Evolutionary conservation across 345 rosid genomes (phyloP).

Genomic region (Lepidium sativum): DNA sequence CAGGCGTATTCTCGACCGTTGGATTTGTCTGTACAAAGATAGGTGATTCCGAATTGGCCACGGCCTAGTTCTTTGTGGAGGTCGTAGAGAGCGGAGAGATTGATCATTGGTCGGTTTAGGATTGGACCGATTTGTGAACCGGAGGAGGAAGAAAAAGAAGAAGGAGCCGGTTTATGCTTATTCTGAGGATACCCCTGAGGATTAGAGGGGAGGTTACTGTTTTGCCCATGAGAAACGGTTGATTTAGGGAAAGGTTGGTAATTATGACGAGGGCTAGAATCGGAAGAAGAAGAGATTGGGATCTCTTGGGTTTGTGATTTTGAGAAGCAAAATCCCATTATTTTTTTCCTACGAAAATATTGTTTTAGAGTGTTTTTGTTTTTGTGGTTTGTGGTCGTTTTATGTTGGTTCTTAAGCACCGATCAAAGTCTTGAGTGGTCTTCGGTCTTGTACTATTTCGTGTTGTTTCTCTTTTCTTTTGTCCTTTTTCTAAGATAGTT

Average conservation of each 20-base stretch:
- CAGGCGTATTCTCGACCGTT: slow-evolving; percentile 63
- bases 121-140: slow-evolving; percentile 39
- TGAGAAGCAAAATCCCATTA: slow-evolving; percentile 48
- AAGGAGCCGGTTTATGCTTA: neutral
- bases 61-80: slow-evolving; percentile 73
- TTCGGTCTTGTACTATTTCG: slow-evolving; percentile 9
- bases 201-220: neutral
- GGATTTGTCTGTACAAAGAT: slow-evolving; percentile 56
- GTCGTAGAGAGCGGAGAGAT: slow-evolving; percentile 38
- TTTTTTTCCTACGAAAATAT: neutral
- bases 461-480: neutral
- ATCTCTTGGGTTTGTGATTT: slow-evolving; percentile 35
- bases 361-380: slow-evolving; percentile 3
- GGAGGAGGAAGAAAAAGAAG: slow-evolving; percentile 22
- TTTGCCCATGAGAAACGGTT: neutral
- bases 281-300: slow-evolving; percentile 51
- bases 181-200: too few relatives aligned
- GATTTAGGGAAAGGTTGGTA: slow-evolving; percentile 25
- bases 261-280: slow-evolving; percentile 29
- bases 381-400: neutral
- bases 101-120: slow-evolving; percentile 53
- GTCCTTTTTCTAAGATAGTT: neutral
- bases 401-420: neutral
- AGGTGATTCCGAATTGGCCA: slow-evolving; percentile 77
- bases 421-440: slow-evolving; percentile 10